These are phyloP conservation scores for Limnanthes douglasii DNA, from an alignment of 345 rosid species.

Conservation along the genomic window DNA sequence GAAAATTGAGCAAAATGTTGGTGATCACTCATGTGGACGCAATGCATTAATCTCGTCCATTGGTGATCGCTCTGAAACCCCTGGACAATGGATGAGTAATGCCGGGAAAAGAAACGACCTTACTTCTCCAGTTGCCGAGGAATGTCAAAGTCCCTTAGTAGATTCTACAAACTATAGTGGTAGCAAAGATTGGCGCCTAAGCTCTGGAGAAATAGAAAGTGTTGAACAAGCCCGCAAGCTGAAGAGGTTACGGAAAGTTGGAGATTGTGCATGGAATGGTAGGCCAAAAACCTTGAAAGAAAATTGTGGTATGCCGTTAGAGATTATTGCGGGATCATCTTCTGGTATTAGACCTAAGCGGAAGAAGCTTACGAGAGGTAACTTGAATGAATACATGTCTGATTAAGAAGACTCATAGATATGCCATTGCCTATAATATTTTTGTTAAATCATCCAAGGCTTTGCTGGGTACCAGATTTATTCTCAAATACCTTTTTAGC, in stretches of 20 bases:
- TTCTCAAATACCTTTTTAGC: too few relatives aligned
- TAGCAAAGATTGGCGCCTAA: slow-evolving; percentile 54
- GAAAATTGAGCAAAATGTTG: slow-evolving; percentile 8
- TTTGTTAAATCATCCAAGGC: too few relatives aligned
- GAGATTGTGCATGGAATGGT: slow-evolving; percentile 20
- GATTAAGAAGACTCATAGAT: too few relatives aligned
- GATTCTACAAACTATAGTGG: slow-evolving; percentile 16
- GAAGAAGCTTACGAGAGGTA: slow-evolving; percentile 30
- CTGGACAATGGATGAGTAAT: slow-evolving; percentile 12
- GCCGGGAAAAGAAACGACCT: slow-evolving; percentile 12
- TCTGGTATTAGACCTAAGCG: slow-evolving; percentile 12
- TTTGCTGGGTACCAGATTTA: too few relatives aligned
- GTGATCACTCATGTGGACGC: slow-evolving; percentile 6
- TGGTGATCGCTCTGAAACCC: slow-evolving; percentile 13
- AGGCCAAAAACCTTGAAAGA: slow-evolving; percentile 13
- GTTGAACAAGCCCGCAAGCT: slow-evolving; percentile 28
- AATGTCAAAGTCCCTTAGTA: slow-evolving; percentile 19
- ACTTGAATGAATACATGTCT: slow-evolving; percentile 4
- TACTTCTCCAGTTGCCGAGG: slow-evolving; percentile 21
- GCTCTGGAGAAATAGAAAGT: slow-evolving; percentile 35
- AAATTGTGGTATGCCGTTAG: slow-evolving; percentile 11
- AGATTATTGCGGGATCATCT: slow-evolving; percentile 13
- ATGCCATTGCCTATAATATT: too few relatives aligned
- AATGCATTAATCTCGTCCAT: slow-evolving; percentile 9
- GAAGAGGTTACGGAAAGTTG: slow-evolving; percentile 68